Evolutionary conservation across 495 filamentous ascomycete species (phyloP), one percentile per base, ranked within the genome.

Genomic region (Xylaria nigripes): DNA sequence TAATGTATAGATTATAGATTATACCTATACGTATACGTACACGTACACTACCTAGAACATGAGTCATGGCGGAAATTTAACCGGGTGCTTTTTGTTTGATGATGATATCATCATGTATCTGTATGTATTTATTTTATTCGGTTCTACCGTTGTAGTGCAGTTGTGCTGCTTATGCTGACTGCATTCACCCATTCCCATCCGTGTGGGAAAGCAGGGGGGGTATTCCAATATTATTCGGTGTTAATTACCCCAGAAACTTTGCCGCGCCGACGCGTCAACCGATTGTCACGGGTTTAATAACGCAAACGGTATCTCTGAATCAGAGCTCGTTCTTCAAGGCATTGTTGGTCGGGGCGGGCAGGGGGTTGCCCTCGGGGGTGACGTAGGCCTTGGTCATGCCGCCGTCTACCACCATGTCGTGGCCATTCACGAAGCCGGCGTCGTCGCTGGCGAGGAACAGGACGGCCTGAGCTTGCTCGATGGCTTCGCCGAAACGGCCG

Each of bases 381-480:
- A 96, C 86, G 68, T 97, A 97, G 21, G 91, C 90, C 78, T 87
- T 95, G 57, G 82, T 92, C 88, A 98, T 87, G 23, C 93, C 93
- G 40, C 92, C 92, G 62, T 97, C 93, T n/a, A 97, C 92, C 7
- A 92, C 83, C 72, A 98, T 94, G 60, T 97, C 93, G 45, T 78
- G 72, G 2, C 87, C 93, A 55, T 93, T 97, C 44, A 96, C 85
- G 58, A 96, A 98, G 70, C 88, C 87, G 64, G 86, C 86, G 68
- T 98, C 93, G 62, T 98, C 93, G 60, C 86, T 93, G 2, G 93
- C 93, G 47, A 98, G 73, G 70, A 96, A 98, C 16, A 98, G 59
- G 1, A 96, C 93, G 8, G 91, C 94, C 42, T 95, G 85, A 2
- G 93, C 93, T 72, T 94, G 90, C 72, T 98, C 93, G 57, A 98